These are phyloP conservation scores for Hygrocybe coccinea DNA, from an alignment of 768 basidiomycete species.

Conservation along the genomic window DNA sequence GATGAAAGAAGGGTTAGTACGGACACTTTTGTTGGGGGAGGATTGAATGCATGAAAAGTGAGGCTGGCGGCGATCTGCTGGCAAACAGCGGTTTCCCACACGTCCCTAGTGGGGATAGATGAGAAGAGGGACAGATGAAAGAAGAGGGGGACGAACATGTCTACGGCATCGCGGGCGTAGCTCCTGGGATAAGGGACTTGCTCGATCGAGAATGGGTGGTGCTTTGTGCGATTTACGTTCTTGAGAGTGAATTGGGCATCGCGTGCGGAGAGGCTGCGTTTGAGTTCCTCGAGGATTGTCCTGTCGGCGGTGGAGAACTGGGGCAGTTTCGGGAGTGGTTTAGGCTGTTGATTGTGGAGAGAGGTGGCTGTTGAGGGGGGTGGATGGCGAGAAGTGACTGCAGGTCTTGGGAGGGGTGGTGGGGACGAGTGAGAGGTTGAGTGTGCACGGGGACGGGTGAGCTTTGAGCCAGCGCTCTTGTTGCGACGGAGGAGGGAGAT, in stretches of 20 bases:
- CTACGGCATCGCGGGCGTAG: conserved; percentile 58
- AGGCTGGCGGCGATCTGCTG: conserved; percentile 52
- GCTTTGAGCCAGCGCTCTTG: conserved; percentile 7
- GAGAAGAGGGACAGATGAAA: conserved; percentile 3
- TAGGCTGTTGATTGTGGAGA: not conserved
- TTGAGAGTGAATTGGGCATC: conserved; percentile 54
- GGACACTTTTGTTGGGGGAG: conserved; percentile 58
- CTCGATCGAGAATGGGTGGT: conserved; percentile 47
- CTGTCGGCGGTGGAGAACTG: conserved; percentile 61
- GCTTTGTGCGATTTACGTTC: conserved; percentile 43
- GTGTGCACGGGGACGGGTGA: not conserved
- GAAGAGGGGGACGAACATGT: conserved; percentile 49
- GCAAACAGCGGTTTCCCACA: conserved; percentile 59
- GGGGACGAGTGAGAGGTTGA: not conserved
- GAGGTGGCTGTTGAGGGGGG: not conserved
- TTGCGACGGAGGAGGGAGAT: not conserved
- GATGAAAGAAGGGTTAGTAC: conserved; percentile 16
- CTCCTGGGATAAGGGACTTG: conserved; percentile 67
- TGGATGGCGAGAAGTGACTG: not conserved
- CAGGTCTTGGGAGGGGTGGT: conserved; percentile 2
- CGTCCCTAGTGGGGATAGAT: conserved; percentile 44
- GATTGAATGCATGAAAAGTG: conserved; percentile 62
- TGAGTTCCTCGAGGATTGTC: conserved; percentile 54
- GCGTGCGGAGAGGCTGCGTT: conserved; percentile 46
- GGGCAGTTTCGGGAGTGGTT: conserved; percentile 9